Conservation (phyloP, 805 yeast genomes). For the Zygosaccharomyces siamensis region DNA sequence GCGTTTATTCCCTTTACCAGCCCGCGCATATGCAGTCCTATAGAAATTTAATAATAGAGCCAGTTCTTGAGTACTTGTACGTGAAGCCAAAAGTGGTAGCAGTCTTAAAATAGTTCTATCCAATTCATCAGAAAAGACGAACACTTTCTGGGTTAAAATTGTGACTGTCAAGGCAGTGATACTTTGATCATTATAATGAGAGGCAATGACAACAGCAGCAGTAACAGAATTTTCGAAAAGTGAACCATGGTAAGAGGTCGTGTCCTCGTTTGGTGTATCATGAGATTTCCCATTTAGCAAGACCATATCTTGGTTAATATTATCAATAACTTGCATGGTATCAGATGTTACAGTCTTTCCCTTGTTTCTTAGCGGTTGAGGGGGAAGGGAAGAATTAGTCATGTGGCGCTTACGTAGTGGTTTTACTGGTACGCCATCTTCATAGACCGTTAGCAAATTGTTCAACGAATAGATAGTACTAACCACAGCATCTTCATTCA, state of each 20-base stretch:
- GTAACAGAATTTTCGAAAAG: constrained; percentile 63
- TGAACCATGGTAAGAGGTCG: constrained; percentile 18
- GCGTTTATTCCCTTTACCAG: constrained; percentile 41
- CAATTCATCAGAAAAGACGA: constrained; percentile 44
- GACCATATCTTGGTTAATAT: constrained; percentile 6
- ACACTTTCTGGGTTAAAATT: constrained; percentile 72
- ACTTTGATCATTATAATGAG: constrained; percentile 60
- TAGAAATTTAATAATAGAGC: constrained; percentile 54
- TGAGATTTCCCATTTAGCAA: constrained; percentile 11
- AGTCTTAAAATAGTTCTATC: constrained; percentile 57
- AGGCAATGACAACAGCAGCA: constrained; percentile 62
- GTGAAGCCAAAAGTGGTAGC: constrained; percentile 56
- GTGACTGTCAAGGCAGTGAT: constrained; percentile 76
- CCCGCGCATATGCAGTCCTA: constrained; percentile 44
- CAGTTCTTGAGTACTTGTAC: constrained; percentile 63
- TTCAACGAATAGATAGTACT: constrained; percentile 80
- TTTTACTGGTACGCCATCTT: constrained; percentile 37
- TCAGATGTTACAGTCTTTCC: constrained; percentile 18
- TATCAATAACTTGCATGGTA: constrained; percentile 17
- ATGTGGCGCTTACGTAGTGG: constrained; percentile 35
- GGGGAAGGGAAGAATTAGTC: constrained; percentile 22
- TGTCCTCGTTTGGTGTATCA: constrained; percentile 9
- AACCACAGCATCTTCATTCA: constrained; percentile 77
- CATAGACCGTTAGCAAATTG: constrained; percentile 60
- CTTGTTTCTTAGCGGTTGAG: constrained; percentile 1